Conservation (phyloP, 805 yeast species). For the Schwanniomyces vanrijiae region DNA sequence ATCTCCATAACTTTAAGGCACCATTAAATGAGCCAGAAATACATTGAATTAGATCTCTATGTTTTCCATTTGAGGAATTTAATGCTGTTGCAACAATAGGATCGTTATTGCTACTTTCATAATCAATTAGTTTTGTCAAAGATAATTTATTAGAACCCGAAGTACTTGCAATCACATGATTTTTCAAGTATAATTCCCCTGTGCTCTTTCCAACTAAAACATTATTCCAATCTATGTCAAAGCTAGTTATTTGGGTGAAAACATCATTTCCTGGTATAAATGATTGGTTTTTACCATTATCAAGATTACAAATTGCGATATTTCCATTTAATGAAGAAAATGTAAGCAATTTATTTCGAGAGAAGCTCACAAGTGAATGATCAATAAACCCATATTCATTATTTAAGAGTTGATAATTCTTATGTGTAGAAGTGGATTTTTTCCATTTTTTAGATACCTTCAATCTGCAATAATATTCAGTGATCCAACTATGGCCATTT, state of each 20-base stretch:
- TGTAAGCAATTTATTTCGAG: conserved; percentile 24
- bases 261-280: conserved; percentile 33
- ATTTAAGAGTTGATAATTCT: conserved; percentile 28
- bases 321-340: conserved; percentile 28
- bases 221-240: conserved; percentile 32
- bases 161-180: conserved; percentile 31
- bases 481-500: conserved; percentile 45
- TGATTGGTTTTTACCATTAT: conserved; percentile 37
- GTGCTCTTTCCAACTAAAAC: conserved; percentile 25
- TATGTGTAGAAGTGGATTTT: conserved; percentile 28
- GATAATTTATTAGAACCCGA: conserved; percentile 25
- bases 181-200: conserved; percentile 33
- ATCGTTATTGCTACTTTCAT: conserved; percentile 1
- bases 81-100: conserved; percentile 19
- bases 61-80: conserved; percentile 21
- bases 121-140: conserved; percentile 14
- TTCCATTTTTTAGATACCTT: conserved; percentile 37
- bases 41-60: conserved; percentile 23
- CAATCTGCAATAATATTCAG: conserved; percentile 45
- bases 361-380: conserved; percentile 23
- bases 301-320: conserved; percentile 28
- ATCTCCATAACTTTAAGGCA: conserved; percentile 22
- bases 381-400: conserved; percentile 25
- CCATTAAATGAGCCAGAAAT: conserved; percentile 26
- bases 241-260: conserved; percentile 16